phyloP scores from a whole-genome alignment of 1,284 basidiomycete species.

The Pascua guehoae region DNA sequence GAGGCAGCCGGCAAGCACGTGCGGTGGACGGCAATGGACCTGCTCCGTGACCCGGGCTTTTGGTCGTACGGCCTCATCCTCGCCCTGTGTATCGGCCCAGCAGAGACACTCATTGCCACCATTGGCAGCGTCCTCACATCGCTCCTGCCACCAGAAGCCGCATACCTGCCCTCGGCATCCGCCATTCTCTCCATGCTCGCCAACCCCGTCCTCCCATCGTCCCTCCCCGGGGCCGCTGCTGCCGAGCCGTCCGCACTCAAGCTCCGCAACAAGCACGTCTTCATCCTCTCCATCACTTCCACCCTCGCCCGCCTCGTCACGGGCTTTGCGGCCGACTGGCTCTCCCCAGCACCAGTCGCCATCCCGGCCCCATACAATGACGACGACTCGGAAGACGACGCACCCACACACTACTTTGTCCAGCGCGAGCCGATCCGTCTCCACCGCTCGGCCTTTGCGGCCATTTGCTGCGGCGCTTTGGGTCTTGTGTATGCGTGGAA shows the following conservation, averaged over 20 bases:
- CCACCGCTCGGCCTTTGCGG: constrained; percentile 36
- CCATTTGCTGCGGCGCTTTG: constrained; percentile 29
- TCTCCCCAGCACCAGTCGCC: constrained; percentile 36
- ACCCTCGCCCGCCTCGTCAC: constrained; percentile 44
- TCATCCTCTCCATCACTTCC: constrained; percentile 44
- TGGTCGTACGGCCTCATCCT: constrained; percentile 46
- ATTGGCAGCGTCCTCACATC: constrained; percentile 49
- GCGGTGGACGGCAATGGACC: constrained; percentile 33
- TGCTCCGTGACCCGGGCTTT: constrained; percentile 43
- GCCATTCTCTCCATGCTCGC: constrained; percentile 5
- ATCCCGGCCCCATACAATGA: constrained; percentile 24
- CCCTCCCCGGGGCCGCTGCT: constrained; percentile 4
- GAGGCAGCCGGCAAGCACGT: constrained; percentile 33
- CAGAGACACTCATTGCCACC: constrained; percentile 46
- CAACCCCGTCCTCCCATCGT: constrained; percentile 8
- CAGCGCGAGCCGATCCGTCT: constrained; percentile 30
- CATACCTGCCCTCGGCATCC: not conserved
- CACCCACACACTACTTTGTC: constrained; percentile 30
- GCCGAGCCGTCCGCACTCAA: constrained; percentile 21
- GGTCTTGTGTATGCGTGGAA: constrained; percentile 38
- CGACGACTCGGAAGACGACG: constrained; percentile 14
- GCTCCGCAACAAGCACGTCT: constrained; percentile 48
- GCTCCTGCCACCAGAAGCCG: constrained; percentile 30
- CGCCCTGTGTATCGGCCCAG: constrained; percentile 45
- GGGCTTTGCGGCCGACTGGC: constrained; percentile 43